Conservation (phyloP, 164 flowering plant genomes). For the Vitis amurensis region DNA sequence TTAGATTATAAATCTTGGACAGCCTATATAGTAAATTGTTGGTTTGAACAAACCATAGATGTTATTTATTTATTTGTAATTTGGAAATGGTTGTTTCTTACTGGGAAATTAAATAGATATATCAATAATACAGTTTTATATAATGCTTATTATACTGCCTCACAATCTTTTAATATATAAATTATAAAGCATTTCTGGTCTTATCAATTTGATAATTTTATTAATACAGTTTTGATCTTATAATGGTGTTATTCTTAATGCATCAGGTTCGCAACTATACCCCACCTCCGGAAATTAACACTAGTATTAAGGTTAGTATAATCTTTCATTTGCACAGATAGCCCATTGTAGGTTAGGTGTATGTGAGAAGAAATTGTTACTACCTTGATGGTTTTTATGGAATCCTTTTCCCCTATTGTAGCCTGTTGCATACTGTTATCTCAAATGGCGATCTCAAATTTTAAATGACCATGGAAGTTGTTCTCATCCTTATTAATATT, state of each 20-base stretch:
- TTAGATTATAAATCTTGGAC: background rate
- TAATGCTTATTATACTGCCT: background rate
- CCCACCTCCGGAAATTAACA: conserved; percentile 77
- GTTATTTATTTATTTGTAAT: too few relatives aligned
- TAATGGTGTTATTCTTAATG: conserved; percentile 9
- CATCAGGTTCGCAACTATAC: conserved; percentile 80
- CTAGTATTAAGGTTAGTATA: conserved; percentile 83
- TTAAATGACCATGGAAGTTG: background rate
- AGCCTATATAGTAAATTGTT: background rate
- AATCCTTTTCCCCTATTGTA: background rate
- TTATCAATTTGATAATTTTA: too few relatives aligned
- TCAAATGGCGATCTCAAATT: background rate
- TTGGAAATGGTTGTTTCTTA: too few relatives aligned
- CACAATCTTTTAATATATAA: background rate
- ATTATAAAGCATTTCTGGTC: background rate
- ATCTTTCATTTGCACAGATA: background rate
- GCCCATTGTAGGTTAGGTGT: background rate
- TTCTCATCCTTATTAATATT: background rate
- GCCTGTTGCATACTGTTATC: background rate
- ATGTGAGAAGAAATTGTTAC: background rate
- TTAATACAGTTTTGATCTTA: too few relatives aligned
- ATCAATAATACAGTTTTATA: background rate
- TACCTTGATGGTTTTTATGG: background rate
- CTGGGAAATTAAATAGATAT: background rate
- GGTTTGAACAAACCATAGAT: background rate